phyloP scores from a whole-genome alignment of 2,329 filamentous ascomycete species.

The Pseudogymnoascus sp. region DNA sequence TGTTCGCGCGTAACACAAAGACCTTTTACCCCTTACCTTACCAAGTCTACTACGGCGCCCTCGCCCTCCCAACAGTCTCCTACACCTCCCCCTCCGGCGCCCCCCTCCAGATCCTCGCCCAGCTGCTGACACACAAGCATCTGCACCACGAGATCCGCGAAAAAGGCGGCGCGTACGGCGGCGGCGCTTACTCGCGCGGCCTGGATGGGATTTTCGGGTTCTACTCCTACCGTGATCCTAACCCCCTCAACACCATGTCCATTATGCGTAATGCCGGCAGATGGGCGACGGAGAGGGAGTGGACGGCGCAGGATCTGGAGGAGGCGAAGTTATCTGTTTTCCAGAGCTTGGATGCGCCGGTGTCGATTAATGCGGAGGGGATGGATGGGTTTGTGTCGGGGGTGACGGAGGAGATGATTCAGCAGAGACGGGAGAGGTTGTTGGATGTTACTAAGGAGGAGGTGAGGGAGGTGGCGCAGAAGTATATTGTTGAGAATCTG shows the following conservation, averaged over 20 bases:
- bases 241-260: conserved; percentile 78
- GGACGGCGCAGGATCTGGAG: conserved; percentile 80
- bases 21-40: conserved; percentile 93
- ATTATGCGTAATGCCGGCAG: conserved; percentile 78
- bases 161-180: conserved; percentile 94
- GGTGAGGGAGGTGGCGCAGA: conserved; percentile 73
- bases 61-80: conserved; percentile 75
- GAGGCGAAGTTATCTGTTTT: conserved; percentile 96
- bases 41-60: conserved; percentile 90
- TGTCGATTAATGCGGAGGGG: conserved; percentile 80
- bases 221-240: conserved; percentile 95
- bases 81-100: conserved; percentile 73
- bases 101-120: conserved; percentile 78
- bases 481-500: conserved; percentile 67
- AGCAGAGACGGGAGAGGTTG: conserved; percentile 61
- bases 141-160: conserved; percentile 96
- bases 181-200: conserved; percentile 74
- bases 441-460: conserved; percentile 79
- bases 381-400: conserved; percentile 80
- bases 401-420: conserved; percentile 82
- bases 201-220: conserved; percentile 86
- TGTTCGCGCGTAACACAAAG: conserved; percentile 51
- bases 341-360: conserved; percentile 82
- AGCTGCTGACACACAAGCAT: conserved; percentile 92
- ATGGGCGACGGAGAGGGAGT: conserved; percentile 76